Base-by-base conservation (phyloP, 2,329 filamentous ascomycete species). In the Trichoderma pleuroti region DNA sequence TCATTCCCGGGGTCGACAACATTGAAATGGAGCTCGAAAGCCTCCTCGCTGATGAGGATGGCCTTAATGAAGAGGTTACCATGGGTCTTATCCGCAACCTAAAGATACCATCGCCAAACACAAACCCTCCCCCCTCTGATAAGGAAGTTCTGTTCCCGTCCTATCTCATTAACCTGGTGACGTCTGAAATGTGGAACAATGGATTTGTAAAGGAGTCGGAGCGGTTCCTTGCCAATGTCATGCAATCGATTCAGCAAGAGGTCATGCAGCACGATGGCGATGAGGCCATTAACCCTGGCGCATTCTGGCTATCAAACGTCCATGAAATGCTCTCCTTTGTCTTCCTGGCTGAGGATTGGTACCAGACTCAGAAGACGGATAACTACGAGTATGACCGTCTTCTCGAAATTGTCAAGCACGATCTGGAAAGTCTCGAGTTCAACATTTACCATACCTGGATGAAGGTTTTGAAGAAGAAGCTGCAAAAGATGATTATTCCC, bases 361-460 rank as follows among this genome's bases (percentile, higher is more conserved):
- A 99, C 77, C 96, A 98, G 84, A 93, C 95, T 70, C 96, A 99
- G 81, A 99, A 99, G 88, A 96, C 94, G 46, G 96, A 99, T 82
- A 98, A 98, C 80, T 98, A 97, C 80, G 96, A 99, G 84, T 99
- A 99, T 77, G 96, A 99, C 82, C 92, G 96, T 74, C 87, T 99
- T 67, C 85, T 99, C 77, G 96, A 99, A 82, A 98, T 99, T 80
- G 96, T 99, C 80, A 99, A 99, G 87, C 96, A 99, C 80, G 96
- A 99, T 80, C 86, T 99, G 65, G 96, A 99, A 84, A 97, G 93
- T 82, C 86, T 99, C 74, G 96, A 99, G 83, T 99, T 99, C 86
- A 99, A 99, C 85, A 99, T 99, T 77, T 99, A 99, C 83, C 96
- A 99, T 83, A 99, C 96, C 30, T 99, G 96, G 96, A 99, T 99